Base-by-base conservation (phyloP, 1,139 yeast genomes). In the Scheffersomyces illinoinensis region DNA sequence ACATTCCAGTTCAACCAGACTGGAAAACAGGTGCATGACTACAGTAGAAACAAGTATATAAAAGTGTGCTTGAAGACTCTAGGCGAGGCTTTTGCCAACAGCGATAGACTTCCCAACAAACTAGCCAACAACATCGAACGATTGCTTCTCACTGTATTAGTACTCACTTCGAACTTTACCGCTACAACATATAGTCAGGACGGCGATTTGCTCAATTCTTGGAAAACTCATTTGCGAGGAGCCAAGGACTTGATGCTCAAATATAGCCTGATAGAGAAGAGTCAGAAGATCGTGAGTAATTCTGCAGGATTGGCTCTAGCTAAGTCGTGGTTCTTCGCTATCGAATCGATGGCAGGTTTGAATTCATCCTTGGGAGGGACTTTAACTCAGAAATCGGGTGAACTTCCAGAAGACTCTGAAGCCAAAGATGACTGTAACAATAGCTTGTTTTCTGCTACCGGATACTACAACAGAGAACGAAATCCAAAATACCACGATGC, bases 301-400 rank as follows among this genome's bases (percentile, higher is more conserved):
- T 69, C 76, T 18, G 69, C 73, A n/a, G 84, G 82, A 1, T 64
- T 79, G n/a, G 81, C 83, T 1, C 66, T 79, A 10, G 82, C 83
- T 1, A 75, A 76, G 59, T 73, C 74, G n/a, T 79, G 83, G 84
- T 79, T 78, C 61, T 78, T 76, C 62, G 79, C 83, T 14, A 74
- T 79, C 53, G 84, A 79, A 59, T 64, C 76, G 6, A 59, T 76
- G 20, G 83, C 83, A 0, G 74, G 76, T 14, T 63, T 77, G 46
- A 66, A 71, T 57, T 69, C 77, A 1, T 66, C 74, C 1, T 59
- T 67, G 20, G 82, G 82, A 1, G 78, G 79, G 0, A 71, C 80
- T 1, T 62, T 75, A 48, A 67, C 63, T 19, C 23, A 46, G 43
- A 21, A 26, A 4, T 39, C 20, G 3, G 53, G 58, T 50, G 53